phyloP scores from a whole-genome alignment of 768 basidiomycete species.

The Agaricus blazei region DNA sequence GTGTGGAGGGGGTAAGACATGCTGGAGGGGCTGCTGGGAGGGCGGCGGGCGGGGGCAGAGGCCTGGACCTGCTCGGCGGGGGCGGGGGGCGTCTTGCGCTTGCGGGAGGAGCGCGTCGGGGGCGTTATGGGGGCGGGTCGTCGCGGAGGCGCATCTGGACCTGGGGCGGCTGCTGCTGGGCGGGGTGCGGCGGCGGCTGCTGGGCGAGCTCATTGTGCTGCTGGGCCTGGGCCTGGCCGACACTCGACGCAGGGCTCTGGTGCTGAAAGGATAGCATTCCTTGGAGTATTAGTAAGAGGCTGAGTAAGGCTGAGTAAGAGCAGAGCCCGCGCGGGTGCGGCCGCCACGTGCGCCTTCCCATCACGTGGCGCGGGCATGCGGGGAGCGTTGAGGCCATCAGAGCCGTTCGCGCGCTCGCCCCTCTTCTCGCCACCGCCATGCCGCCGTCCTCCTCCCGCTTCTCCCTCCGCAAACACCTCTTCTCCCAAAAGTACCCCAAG shows the following conservation, averaged over 20 bases:
- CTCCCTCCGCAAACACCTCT: slow-evolving; percentile 9
- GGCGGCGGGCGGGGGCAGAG: slow-evolving; percentile 22
- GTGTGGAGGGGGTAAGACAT: slow-evolving; percentile 51
- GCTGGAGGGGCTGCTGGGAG: slow-evolving; percentile 34
- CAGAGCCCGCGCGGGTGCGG: background rate
- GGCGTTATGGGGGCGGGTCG: slow-evolving; percentile 44
- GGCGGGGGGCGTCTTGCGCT: slow-evolving; percentile 65
- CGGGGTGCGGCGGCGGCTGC: slow-evolving; percentile 14
- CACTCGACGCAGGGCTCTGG: slow-evolving; percentile 24
- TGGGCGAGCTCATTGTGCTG: slow-evolving; percentile 15
- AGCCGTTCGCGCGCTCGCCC: slow-evolving; percentile 1
- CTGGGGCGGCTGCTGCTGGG: slow-evolving; percentile 12
- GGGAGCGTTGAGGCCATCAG: slow-evolving; percentile 2
- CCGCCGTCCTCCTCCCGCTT: slow-evolving; percentile 10
- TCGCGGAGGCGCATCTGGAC: slow-evolving; percentile 56
- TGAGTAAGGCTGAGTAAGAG: slow-evolving; percentile 35
- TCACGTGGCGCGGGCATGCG: background rate
- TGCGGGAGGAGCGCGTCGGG: slow-evolving; percentile 44
- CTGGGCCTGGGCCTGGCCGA: slow-evolving; percentile 22
- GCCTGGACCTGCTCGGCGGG: slow-evolving; percentile 23
- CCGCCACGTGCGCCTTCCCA: background rate
- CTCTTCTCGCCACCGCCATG: slow-evolving; percentile 1
- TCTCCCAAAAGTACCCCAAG: slow-evolving; percentile 7
- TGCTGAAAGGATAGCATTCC: slow-evolving; percentile 36
- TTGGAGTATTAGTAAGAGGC: slow-evolving; percentile 42